Conservation (phyloP, 805 yeast genomes). For the Maudiozyma pseudohumilis region DNA sequence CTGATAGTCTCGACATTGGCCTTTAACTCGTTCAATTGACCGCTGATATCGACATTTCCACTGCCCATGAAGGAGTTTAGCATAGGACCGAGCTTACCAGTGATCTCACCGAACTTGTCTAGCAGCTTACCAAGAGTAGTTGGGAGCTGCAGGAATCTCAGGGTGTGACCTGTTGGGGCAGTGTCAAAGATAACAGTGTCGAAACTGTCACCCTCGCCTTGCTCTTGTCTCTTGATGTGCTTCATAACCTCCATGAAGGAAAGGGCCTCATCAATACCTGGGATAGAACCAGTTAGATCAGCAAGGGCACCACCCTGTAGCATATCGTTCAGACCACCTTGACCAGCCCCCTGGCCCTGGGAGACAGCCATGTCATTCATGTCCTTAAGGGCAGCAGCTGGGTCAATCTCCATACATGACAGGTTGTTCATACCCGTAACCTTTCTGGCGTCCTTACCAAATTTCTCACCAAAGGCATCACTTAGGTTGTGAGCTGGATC, state of each 20-base stretch:
- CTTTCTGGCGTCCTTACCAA: constrained; percentile 90
- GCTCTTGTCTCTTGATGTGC: constrained; percentile 74
- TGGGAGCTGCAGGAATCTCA: constrained; percentile 90
- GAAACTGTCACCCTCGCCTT: constrained; percentile 38
- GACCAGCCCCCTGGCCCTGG: constrained; percentile 33
- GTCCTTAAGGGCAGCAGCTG: constrained; percentile 86
- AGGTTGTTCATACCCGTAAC: constrained; percentile 84
- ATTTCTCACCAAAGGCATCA: constrained; percentile 97
- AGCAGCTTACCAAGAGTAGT: constrained; percentile 81
- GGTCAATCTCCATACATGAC: constrained; percentile 98
- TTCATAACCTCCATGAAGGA: constrained; percentile 97
- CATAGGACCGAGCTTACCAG: constrained; percentile 86
- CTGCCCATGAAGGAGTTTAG: constrained; percentile 69
- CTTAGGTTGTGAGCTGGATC: constrained; percentile 98
- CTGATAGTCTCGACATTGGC: constrained; percentile 67
- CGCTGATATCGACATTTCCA: constrained; percentile 57
- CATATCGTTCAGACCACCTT: constrained; percentile 25
- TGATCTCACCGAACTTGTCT: constrained; percentile 76
- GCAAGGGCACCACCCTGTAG: constrained; percentile 37
- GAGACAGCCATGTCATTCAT: constrained; percentile 45
- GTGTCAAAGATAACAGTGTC: constrained; percentile 94
- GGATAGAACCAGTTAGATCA: constrained; percentile 89
- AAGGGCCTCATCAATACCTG: constrained; percentile 97
- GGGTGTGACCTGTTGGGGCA: constrained; percentile 99
- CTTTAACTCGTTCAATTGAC: constrained; percentile 34